These are phyloP conservation scores for Beauveria pseudobassiana DNA, from an alignment of 2,329 filamentous ascomycete genomes.

Conservation along the genomic window DNA sequence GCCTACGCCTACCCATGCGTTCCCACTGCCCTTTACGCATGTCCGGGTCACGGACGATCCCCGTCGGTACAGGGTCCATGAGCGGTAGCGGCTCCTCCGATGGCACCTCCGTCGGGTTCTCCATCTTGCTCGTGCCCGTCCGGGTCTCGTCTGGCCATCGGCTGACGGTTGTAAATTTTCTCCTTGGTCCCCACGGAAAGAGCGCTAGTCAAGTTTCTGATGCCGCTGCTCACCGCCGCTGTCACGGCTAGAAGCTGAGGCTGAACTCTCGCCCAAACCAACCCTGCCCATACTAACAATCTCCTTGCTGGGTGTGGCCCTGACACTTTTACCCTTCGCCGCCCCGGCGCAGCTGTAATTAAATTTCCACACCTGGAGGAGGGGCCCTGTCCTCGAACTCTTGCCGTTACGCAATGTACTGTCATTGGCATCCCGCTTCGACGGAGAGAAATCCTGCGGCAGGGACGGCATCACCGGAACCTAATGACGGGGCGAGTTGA, in stretches of 20 bases:
- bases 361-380: neutral
- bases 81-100: conserved; percentile 6
- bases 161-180: conserved; percentile 6
- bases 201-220: neutral
- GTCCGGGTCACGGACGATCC: conserved; percentile 11
- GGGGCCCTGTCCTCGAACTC: neutral
- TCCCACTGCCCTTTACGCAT: neutral
- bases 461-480: neutral
- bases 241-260: neutral
- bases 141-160: conserved; percentile 7
- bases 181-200: neutral
- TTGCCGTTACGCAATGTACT: neutral
- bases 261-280: neutral
- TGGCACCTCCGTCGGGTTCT: conserved; percentile 6
- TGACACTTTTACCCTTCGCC: neutral
- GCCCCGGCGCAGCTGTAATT: neutral
- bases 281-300: neutral
- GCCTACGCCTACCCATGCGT: neutral
- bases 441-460: neutral
- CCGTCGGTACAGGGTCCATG: conserved; percentile 8
- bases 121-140: conserved; percentile 2
- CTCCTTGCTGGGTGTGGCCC: neutral
- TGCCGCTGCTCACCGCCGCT: conserved; percentile 2
- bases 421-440: neutral
- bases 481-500: neutral